Conservation (phyloP, 768 basidiomycete genomes). For the Megacollybia marginata region DNA sequence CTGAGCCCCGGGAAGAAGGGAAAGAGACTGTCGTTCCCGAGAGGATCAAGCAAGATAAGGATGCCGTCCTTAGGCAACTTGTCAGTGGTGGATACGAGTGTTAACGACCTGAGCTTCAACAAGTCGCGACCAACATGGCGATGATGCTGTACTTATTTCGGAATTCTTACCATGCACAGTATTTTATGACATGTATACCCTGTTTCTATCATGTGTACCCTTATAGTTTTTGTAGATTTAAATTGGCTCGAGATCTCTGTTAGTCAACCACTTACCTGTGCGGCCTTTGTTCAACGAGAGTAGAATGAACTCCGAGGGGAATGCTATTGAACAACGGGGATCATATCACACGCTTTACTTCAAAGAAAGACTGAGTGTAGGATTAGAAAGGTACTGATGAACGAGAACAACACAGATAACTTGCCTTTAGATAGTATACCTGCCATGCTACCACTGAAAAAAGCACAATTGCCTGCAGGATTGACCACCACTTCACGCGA, state of each 20-base stretch:
- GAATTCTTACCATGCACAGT: too few relatives aligned
- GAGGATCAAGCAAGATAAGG: conserved; percentile 29
- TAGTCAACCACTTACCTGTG: too few relatives aligned
- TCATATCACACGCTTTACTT: conserved; percentile 85
- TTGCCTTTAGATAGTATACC: conserved; percentile 90
- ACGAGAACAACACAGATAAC: conserved; percentile 11
- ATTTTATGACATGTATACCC: too few relatives aligned
- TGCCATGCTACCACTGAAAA: conserved; percentile 95
- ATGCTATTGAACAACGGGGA: conserved; percentile 1
- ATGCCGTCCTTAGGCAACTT: conserved; percentile 1
- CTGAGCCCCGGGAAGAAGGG: conserved; percentile 54
- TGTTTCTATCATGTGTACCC: too few relatives aligned
- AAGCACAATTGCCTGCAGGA: conserved; percentile 80
- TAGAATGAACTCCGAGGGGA: background rate
- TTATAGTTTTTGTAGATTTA: background rate
- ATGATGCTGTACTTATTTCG: conserved; percentile 21
- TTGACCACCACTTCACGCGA: conserved; percentile 99
- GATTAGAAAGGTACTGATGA: conserved; percentile 4
- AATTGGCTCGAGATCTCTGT: too few relatives aligned
- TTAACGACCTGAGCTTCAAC: conserved; percentile 38
- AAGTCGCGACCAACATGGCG: conserved; percentile 50
- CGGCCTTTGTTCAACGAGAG: background rate
- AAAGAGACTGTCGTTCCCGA: conserved; percentile 46
- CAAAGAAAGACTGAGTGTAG: conserved; percentile 67
- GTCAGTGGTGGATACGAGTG: conserved; percentile 4